A percentile compares a stretch with the other conserved stretches of the same genome.
These are phyloP conservation scores for Trichosporon sp. DNA, from an alignment of 1,284 basidiomycete genomes.

Conservation along the genomic window DNA sequence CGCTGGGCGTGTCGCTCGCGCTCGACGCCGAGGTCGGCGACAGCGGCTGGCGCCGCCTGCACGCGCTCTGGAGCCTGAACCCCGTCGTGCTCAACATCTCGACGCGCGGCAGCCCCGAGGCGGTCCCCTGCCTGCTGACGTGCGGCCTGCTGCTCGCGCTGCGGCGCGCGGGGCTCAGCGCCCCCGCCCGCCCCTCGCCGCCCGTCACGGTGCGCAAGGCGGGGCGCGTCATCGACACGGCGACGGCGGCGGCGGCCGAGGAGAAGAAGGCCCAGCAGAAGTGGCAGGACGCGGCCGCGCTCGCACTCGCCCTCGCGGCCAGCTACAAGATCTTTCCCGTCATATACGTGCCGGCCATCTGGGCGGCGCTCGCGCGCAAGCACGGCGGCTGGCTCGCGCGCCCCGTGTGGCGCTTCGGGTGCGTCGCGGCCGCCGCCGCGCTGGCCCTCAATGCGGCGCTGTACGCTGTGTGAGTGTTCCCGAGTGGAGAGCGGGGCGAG, in stretches of 20 bases:
- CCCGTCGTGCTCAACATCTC: slow-evolving; percentile 94
- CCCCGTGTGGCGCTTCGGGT: slow-evolving; percentile 63
- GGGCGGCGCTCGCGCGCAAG: slow-evolving; percentile 57
- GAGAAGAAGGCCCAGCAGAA: not conserved
- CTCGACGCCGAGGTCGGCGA: slow-evolving; percentile 55
- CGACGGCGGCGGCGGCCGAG: not conserved
- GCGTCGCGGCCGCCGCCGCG: slow-evolving; percentile 67
- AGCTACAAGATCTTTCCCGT: slow-evolving; percentile 96
- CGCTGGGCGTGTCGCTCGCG: slow-evolving; percentile 73
- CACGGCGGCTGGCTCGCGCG: slow-evolving; percentile 54
- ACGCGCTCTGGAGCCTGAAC: slow-evolving; percentile 75
- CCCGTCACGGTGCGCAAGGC: not conserved
- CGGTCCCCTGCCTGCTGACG: slow-evolving; percentile 63
- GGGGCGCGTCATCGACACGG: not conserved
- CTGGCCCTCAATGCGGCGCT: slow-evolving; percentile 61
- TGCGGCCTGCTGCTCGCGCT: slow-evolving; percentile 64
- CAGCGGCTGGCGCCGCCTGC: slow-evolving; percentile 27
- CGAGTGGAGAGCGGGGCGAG: not conserved
- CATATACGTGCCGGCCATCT: slow-evolving; percentile 76
- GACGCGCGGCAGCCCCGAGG: slow-evolving; percentile 91
- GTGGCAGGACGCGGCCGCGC: slow-evolving; percentile 57
- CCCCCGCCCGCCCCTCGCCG: not conserved
- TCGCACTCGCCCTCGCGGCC: slow-evolving; percentile 70
- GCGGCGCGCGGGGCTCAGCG: slow-evolving; percentile 50
- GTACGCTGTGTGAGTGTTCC: slow-evolving; percentile 66